Evolutionary conservation across 768 basidiomycete genomes (phyloP), one percentile per base, ranked within the genome.

Genomic region (Leucosporidium creatinivorum): DNA sequence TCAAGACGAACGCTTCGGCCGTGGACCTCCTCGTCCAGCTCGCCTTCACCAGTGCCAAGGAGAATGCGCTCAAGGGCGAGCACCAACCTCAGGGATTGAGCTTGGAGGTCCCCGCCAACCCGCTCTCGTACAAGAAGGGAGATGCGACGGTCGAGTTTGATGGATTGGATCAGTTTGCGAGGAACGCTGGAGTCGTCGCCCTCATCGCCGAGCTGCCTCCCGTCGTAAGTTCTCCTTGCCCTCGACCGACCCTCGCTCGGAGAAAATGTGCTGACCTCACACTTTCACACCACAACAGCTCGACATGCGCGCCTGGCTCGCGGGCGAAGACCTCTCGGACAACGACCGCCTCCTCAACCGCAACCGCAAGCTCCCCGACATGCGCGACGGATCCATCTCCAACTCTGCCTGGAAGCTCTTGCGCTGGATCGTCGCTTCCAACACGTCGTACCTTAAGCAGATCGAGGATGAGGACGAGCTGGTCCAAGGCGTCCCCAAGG

Each of bases 1-100:
- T 89, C 63, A 79, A 83, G 25, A 82, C 83, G 65, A 87, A 88
- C 69, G 80, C 85, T 0, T 78, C 80, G 54, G 84, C 83, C 0
- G 87, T 89, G 36, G 87, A 89, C 69, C 81, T 89, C 13, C 82
- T 89, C 7, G 82, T 88, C 25, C 86, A 86, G 25, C 78, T 88
- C 10, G 80, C 85, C 0, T 86, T 85, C 71, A 76, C 80, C 25
- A 81, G 86, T 1, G 86, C 86, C 0, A 77, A 78, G 12, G 85
- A 86, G 68, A 77, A 79, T 4, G 80, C 86, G 59, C 82, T 84
- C 17, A 84, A 85, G 21, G 85, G 84, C 17, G 79, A 86, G 10
- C 85, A 85, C 1, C 75, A 84, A 19, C 86, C 87, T 9, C 80
- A 86, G 77, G 85, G 82, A 0, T 78, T 88, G 49, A 82, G 82